Conservation (phyloP, 352 stramenopile species). For the Pythium rhizo-oryzae region DNA sequence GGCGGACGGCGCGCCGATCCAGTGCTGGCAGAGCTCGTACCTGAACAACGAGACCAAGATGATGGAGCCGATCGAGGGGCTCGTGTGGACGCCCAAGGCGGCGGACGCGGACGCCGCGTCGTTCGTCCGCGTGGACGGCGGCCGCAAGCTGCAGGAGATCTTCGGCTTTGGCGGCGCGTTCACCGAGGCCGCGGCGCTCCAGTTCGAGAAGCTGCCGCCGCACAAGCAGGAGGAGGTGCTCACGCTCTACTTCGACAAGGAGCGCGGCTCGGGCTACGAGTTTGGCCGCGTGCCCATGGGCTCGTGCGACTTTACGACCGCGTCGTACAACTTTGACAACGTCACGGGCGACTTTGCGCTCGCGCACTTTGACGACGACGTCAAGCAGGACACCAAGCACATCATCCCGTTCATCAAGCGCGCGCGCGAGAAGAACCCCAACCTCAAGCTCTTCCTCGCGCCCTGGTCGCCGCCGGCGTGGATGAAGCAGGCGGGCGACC, state of each 20-base stretch:
- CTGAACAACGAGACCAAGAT: conserved; percentile 58
- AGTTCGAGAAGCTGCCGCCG: conserved; percentile 81
- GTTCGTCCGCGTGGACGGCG: conserved; percentile 55
- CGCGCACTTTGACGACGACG: conserved; percentile 74
- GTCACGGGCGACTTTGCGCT: conserved; percentile 69
- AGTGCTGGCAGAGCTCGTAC: conserved; percentile 74
- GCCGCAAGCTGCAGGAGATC: conserved; percentile 71
- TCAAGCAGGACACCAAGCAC: conserved; percentile 73
- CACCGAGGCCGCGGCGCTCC: conserved; percentile 89
- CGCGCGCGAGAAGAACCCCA: conserved; percentile 60
- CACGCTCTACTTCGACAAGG: conserved; percentile 86
- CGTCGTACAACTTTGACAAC: conserved; percentile 91
- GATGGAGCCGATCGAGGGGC: conserved; percentile 53
- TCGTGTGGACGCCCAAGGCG: conserved; percentile 51
- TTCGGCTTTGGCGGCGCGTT: conserved; percentile 93
- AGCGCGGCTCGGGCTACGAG: conserved; percentile 80
- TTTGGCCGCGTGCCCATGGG: conserved; percentile 92
- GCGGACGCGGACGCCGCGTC: conserved; percentile 28
- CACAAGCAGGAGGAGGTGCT: conserved; percentile 85
- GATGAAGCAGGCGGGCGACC: conserved; percentile 67
- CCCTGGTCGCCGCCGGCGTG: conserved; percentile 90
- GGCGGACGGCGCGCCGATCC: conserved; percentile 29
- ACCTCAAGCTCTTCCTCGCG: conserved; percentile 85
- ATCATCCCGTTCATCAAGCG: conserved; percentile 88
- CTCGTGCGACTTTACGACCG: conserved; percentile 87